Conservation (phyloP, 2,329 filamentous ascomycete genomes). For the Cladosporium austrohemisphaericum region DNA sequence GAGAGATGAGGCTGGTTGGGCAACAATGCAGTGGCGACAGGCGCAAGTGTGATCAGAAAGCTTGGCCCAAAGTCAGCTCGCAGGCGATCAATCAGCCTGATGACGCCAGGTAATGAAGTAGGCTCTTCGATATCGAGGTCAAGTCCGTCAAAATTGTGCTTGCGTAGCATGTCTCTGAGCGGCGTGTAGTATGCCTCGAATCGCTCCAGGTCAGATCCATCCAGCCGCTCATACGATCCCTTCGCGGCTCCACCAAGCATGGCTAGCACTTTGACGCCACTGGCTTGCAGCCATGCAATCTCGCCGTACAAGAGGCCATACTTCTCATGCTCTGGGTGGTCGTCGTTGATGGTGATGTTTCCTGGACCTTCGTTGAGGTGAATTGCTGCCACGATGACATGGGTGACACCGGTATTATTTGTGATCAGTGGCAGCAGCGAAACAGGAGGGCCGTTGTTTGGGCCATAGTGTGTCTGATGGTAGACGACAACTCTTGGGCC, state of each 20-base stretch:
- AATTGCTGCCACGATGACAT: slow-evolving; percentile 81
- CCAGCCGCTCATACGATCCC: slow-evolving; percentile 63
- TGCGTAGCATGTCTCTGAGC: slow-evolving; percentile 61
- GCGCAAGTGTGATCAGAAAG: slow-evolving; percentile 78
- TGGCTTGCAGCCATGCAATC: slow-evolving; percentile 64
- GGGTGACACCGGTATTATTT: slow-evolving; percentile 63
- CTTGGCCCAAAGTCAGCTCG: slow-evolving; percentile 60
- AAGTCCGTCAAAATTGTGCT: slow-evolving; percentile 62
- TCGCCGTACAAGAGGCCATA: slow-evolving; percentile 77
- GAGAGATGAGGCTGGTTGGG: slow-evolving; percentile 59
- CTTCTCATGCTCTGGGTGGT: slow-evolving; percentile 58
- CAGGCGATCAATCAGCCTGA: slow-evolving; percentile 47
- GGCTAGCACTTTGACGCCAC: slow-evolving; percentile 73
- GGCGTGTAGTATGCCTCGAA: slow-evolving; percentile 74
- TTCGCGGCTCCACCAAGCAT: slow-evolving; percentile 84
- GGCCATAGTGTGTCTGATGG: slow-evolving; percentile 61
- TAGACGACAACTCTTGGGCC: slow-evolving; percentile 53
- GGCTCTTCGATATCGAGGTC: slow-evolving; percentile 78
- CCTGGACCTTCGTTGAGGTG: slow-evolving; percentile 70
- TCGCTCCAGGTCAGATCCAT: slow-evolving; percentile 54
- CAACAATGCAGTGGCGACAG: slow-evolving; percentile 72
- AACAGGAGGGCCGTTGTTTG: slow-evolving; percentile 49
- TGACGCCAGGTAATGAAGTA: slow-evolving; percentile 64
- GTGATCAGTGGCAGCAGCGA: slow-evolving; percentile 60
- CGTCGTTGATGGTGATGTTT: slow-evolving; percentile 75